Conservation (phyloP, 352 stramenopile species). For the Nothophytophthora sp. region DNA sequence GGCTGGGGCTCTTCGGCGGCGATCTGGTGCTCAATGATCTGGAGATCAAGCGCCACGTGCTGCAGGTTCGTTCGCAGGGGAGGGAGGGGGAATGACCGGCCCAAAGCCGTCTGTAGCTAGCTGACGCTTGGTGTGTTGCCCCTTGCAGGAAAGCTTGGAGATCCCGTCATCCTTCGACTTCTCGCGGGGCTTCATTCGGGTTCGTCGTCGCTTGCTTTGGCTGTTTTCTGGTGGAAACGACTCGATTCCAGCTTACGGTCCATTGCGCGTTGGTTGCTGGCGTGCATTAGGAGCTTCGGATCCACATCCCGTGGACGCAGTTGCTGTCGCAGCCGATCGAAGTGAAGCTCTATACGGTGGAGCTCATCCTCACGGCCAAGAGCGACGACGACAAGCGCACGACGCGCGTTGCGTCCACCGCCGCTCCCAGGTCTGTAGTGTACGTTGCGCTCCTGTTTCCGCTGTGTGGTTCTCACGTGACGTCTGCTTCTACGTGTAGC, state of each 20-base stretch:
- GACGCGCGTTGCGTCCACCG: constrained; percentile 15
- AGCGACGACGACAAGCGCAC: constrained; percentile 21
- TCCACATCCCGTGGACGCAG: constrained; percentile 90
- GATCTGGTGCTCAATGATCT: constrained; percentile 89
- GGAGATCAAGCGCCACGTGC: constrained; percentile 88
- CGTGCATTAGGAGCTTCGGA: constrained; percentile 76
- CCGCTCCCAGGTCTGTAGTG: not conserved
- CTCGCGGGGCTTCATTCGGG: constrained; percentile 82
- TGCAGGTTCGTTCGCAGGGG: constrained; percentile 26
- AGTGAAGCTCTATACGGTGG: constrained; percentile 89
- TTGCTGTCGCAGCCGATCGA: constrained; percentile 86
- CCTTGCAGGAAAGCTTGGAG: constrained; percentile 69
- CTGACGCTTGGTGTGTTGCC: not conserved
- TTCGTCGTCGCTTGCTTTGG: constrained; percentile 10
- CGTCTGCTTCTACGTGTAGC: not conserved
- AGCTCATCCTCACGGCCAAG: constrained; percentile 80
- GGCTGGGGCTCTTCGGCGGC: constrained; percentile 80
- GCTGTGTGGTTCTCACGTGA: not conserved
- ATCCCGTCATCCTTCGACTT: constrained; percentile 89
- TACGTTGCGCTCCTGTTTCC: not conserved
- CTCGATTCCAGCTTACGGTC: too few species aligned
- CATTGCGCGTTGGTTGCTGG: not conserved
- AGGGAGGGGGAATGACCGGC: too few species aligned
- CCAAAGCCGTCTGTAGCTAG: too few species aligned
- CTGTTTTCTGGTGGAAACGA: too few species aligned